These are phyloP conservation scores for Suhomyces panamericanus DNA, from an alignment of 1,139 yeast genomes.

Conservation along the genomic window DNA sequence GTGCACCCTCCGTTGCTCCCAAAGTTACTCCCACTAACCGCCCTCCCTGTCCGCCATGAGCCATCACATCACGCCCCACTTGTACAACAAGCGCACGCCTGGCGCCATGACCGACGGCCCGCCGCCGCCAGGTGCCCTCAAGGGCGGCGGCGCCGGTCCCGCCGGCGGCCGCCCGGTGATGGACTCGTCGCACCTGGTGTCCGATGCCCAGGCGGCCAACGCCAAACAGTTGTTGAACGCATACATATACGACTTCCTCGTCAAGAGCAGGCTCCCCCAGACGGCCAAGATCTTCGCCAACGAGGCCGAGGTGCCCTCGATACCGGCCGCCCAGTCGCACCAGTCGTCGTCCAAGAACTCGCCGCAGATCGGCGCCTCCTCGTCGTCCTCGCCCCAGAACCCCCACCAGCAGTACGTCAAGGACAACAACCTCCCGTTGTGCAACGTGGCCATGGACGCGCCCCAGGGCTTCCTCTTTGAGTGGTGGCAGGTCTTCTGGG, in stretches of 20 bases:
- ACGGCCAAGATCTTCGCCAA: constrained; percentile 72
- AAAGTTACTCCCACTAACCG: too few species aligned
- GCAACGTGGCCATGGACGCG: constrained; percentile 65
- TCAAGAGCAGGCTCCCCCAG: constrained; percentile 69
- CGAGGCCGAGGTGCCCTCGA: constrained; percentile 62
- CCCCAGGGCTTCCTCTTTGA: constrained; percentile 87
- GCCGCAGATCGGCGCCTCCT: constrained; percentile 20
- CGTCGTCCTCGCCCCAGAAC: constrained; percentile 21
- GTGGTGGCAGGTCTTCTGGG: constrained; percentile 99
- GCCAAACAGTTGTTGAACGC: constrained; percentile 74
- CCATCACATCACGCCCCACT: constrained; percentile 39
- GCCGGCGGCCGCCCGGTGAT: constrained; percentile 18
- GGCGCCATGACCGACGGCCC: constrained; percentile 19
- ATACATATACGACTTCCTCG: constrained; percentile 81
- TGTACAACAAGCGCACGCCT: constrained; percentile 33
- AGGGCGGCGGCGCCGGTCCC: constrained; percentile 11
- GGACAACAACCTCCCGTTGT: constrained; percentile 48
- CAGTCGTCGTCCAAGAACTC: constrained; percentile 20
- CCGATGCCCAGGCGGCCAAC: constrained; percentile 54
- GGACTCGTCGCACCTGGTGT: constrained; percentile 30
- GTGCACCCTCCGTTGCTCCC: too few species aligned
- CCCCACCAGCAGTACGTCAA: constrained; percentile 27
- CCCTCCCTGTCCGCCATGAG: constrained; percentile 16
- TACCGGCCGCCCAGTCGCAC: constrained; percentile 13
- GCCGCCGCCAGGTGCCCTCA: constrained; percentile 4